phyloP scores from a whole-genome alignment of 768 basidiomycete species.

The Vararia minispora region DNA sequence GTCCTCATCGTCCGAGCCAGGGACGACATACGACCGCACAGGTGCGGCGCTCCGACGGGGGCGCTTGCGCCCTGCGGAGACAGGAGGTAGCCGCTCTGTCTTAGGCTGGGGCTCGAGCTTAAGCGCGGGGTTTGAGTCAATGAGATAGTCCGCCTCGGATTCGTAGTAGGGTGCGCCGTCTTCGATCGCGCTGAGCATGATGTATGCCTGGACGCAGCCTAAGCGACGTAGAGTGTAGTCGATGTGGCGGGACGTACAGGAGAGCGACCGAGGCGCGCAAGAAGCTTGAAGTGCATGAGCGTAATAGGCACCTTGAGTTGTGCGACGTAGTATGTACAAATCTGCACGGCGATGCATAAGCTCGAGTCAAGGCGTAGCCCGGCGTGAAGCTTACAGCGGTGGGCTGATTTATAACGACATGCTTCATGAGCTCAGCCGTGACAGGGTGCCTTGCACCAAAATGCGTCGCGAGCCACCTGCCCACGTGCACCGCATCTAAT shows the following conservation, averaged over 20 bases:
- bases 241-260: constrained; percentile 33
- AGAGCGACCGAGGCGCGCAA: constrained; percentile 52
- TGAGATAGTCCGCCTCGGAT: constrained; percentile 59
- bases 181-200: constrained; percentile 52
- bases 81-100: constrained; percentile 7
- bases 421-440: constrained; percentile 59
- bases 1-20: constrained; percentile 66
- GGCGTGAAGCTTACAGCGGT: constrained; percentile 26
- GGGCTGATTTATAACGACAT: constrained; percentile 63
- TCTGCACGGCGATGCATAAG: no score
- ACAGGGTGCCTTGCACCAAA: constrained; percentile 47
- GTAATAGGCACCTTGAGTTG: constrained; percentile 50
- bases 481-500: constrained; percentile 45
- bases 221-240: background rate
- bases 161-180: constrained; percentile 56
- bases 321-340: constrained; percentile 6
- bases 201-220: constrained; percentile 29
- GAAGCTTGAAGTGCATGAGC: constrained; percentile 64
- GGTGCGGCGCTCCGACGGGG: constrained; percentile 43
- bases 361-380: no score
- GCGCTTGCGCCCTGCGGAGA: constrained; percentile 28
- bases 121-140: constrained; percentile 9
- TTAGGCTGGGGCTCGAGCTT: constrained; percentile 11
- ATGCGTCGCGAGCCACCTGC: constrained; percentile 45
- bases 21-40: constrained; percentile 50